A percentile compares a stretch with the other conserved stretches of the same genome.
These are phyloP conservation scores for Extremus antarcticus DNA, from an alignment of 495 filamentous ascomycete genomes.

Conservation along the genomic window DNA sequence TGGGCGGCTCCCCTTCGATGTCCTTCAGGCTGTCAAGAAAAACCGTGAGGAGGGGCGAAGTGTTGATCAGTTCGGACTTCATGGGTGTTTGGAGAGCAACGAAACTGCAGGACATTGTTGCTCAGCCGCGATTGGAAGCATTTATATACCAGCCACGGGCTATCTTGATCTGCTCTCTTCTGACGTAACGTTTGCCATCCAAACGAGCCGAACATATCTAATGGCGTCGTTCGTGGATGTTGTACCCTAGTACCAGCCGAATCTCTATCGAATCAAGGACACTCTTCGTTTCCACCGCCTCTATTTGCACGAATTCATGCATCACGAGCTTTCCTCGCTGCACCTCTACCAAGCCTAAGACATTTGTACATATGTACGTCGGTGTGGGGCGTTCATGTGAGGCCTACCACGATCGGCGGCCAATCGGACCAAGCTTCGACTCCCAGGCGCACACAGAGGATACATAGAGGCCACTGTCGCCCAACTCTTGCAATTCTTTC, in stretches of 20 bases:
- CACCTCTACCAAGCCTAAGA: too few species aligned
- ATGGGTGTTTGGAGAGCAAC: too few species aligned
- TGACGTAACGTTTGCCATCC: neutral
- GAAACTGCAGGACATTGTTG: neutral
- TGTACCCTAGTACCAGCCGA: neutral
- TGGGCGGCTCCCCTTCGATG: neutral
- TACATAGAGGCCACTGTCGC: too few species aligned
- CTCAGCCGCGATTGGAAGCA: neutral
- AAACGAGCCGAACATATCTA: neutral
- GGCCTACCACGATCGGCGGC: too few species aligned
- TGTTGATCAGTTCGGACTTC: neutral
- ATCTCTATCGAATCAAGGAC: neutral
- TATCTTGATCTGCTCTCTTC: neutral
- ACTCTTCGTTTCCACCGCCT: neutral
- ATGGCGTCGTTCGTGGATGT: neutral
- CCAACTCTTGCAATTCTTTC: too few species aligned
- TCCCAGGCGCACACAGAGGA: too few species aligned
- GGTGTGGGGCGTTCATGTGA: too few species aligned
- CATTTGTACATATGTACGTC: too few species aligned
- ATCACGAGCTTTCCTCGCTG: neutral
- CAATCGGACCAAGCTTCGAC: too few species aligned
- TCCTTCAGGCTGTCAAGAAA: neutral
- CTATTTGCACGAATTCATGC: neutral
- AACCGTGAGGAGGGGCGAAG: neutral
- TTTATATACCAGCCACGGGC: too few species aligned